These are phyloP conservation scores for Pachyrhizus erosus DNA, from an alignment of 306 rosid genomes.

Conservation along the genomic window DNA sequence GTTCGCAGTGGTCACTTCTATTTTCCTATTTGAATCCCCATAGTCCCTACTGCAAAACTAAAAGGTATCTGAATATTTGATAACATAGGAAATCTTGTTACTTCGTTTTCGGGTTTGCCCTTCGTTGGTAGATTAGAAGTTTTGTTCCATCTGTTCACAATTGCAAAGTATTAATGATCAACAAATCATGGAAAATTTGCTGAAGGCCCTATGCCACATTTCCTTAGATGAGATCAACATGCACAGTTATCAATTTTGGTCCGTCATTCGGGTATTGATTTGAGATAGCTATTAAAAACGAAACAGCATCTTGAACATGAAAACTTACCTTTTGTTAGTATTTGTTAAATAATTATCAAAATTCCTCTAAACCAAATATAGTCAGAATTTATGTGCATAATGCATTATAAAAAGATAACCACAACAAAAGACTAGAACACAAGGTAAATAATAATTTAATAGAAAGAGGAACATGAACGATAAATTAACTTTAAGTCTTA, in stretches of 20 bases:
- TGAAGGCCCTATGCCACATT: background rate
- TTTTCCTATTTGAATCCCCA: background rate
- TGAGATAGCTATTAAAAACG: background rate
- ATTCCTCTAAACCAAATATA: background rate
- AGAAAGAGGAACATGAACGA: background rate
- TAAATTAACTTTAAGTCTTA: too few relatives aligned
- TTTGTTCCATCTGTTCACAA: background rate
- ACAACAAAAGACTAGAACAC: background rate
- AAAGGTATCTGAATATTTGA: background rate
- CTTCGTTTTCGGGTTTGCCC: background rate
- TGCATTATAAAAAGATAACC: background rate
- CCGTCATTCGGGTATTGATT: background rate
- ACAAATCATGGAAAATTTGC: background rate
- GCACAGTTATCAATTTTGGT: background rate
- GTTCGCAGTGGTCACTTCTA: background rate
- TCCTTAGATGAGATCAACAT: background rate
- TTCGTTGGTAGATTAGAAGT: background rate
- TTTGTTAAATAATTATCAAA: background rate
- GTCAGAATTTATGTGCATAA: background rate
- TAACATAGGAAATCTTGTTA: background rate
- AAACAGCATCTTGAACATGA: background rate
- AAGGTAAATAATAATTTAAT: background rate
- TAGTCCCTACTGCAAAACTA: constrained; percentile 17
- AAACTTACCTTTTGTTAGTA: background rate
- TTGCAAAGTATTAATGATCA: background rate